phyloP scores from a whole-genome alignment of 2,329 filamentous ascomycete genomes.

The Beauveria rudraprayagi region DNA sequence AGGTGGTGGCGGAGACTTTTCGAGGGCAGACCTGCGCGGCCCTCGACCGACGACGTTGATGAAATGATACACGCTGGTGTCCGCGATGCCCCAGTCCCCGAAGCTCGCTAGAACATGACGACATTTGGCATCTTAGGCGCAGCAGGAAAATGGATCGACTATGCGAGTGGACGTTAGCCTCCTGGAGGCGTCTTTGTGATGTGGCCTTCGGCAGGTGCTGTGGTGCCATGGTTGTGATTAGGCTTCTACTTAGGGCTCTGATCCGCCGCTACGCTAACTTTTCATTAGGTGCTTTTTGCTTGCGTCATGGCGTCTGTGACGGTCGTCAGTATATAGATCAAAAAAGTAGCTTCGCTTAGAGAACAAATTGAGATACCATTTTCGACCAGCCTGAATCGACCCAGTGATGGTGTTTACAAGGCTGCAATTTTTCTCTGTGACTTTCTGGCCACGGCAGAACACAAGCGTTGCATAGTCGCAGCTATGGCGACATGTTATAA shows the following conservation, averaged over 20 bases:
- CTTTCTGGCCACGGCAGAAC: neutral
- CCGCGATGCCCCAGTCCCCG: constrained; percentile 2
- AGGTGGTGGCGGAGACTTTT: constrained; percentile 84
- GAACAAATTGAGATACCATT: neutral
- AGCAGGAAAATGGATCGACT: neutral
- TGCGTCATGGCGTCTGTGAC: neutral
- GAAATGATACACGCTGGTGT: constrained; percentile 4
- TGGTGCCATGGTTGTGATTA: no score
- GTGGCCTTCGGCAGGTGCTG: no score
- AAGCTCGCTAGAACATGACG: constrained; percentile 1
- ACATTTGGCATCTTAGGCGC: neutral
- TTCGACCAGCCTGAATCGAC: neutral
- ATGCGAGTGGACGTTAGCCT: neutral
- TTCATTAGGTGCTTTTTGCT: neutral
- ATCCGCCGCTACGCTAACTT: neutral
- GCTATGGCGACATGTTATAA: neutral
- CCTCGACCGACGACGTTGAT: constrained; percentile 35
- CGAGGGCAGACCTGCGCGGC: constrained; percentile 45
- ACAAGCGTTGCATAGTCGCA: neutral
- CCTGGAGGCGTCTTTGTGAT: neutral
- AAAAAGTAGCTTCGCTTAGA: neutral
- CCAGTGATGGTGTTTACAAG: neutral
- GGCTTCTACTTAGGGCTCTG: no score
- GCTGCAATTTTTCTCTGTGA: neutral
- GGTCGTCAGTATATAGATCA: neutral